phyloP scores from a whole-genome alignment of 2,329 filamentous ascomycete species.

The Stylonectria norvegica region DNA sequence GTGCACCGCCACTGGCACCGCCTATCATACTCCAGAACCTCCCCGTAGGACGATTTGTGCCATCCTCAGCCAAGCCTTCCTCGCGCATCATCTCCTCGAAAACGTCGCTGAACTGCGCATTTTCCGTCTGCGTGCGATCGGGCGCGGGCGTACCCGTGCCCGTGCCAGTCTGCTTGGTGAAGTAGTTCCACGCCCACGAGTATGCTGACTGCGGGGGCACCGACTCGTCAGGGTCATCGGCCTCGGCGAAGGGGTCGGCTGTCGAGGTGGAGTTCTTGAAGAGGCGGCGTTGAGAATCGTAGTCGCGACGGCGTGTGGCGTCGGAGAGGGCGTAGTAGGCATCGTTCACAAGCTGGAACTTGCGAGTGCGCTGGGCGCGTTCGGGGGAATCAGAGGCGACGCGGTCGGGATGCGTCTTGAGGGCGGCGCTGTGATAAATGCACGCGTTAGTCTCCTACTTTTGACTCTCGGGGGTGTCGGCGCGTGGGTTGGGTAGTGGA shows the following conservation, averaged over 20 bases:
- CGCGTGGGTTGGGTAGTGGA: background rate
- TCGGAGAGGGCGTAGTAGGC: constrained; percentile 92
- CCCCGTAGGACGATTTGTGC: constrained; percentile 56
- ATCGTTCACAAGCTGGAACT: constrained; percentile 89
- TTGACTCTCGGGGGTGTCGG: background rate
- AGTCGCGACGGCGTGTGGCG: constrained; percentile 70
- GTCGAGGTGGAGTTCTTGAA: constrained; percentile 28
- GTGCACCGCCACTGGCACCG: constrained; percentile 78
- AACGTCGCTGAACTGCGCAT: constrained; percentile 81
- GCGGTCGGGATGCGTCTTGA: constrained; percentile 92
- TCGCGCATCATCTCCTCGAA: constrained; percentile 90
- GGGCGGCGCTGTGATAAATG: constrained; percentile 68
- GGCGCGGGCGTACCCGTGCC: constrained; percentile 33
- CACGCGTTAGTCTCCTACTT: constrained; percentile 21
- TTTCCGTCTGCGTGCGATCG: constrained; percentile 52
- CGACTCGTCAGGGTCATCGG: constrained; percentile 31
- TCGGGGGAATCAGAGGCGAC: constrained; percentile 82
- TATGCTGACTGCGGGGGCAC: constrained; percentile 53
- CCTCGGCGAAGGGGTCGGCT: constrained; percentile 44
- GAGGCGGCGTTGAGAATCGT: constrained; percentile 63
- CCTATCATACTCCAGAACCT: constrained; percentile 87
- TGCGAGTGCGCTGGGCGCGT: constrained; percentile 73
- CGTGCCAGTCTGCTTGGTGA: constrained; percentile 36
- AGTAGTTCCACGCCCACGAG: constrained; percentile 74
- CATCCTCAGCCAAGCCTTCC: constrained; percentile 74